Percentiles rank a stretch among this genome's conserved stretches.
Evolutionary conservation across 1,284 basidiomycete species (phyloP).

Genomic region (Microbotryomycetes sp.): DNA sequence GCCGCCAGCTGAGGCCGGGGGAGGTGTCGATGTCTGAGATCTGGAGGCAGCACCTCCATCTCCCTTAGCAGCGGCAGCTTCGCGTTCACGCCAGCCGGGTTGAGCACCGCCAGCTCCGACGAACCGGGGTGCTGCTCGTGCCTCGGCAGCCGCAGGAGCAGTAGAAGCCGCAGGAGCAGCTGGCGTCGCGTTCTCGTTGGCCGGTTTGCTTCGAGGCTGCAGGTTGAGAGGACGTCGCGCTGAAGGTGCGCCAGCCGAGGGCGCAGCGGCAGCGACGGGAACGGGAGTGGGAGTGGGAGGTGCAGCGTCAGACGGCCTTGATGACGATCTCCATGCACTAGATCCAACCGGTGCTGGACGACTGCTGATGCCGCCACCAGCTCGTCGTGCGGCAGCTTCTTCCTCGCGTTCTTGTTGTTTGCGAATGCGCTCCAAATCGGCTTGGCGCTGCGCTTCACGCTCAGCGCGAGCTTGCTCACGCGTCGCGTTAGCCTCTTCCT

Average conservation of each 20-base stretch:
- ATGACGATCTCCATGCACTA: constrained; percentile 29
- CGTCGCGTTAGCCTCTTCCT: constrained; percentile 55
- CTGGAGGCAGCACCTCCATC: background rate
- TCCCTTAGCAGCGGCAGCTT: constrained; percentile 12
- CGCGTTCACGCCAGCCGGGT: constrained; percentile 23
- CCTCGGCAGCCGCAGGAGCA: constrained; percentile 1
- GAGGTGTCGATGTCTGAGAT: background rate
- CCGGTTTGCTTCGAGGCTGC: constrained; percentile 14
- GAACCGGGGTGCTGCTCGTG: constrained; percentile 18
- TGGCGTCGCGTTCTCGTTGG: constrained; percentile 5
- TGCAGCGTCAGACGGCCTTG: no score
- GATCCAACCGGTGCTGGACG: constrained; percentile 18
- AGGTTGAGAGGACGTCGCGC: constrained; percentile 29
- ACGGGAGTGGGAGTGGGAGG: constrained; percentile 11
- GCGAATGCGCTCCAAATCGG: constrained; percentile 56
- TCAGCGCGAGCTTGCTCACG: constrained; percentile 56
- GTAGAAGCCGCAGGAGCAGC: constrained; percentile 11
- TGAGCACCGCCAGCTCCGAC: constrained; percentile 13
- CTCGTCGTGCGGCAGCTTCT: constrained; percentile 51
- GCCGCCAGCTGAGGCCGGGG: background rate
- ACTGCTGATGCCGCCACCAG: background rate
- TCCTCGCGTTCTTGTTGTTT: constrained; percentile 68
- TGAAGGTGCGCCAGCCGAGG: constrained; percentile 2
- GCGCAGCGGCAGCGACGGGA: background rate
- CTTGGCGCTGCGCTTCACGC: constrained; percentile 50